phyloP scores from a whole-genome alignment of 75 land plant genomes.

The Picea glauca region DNA sequence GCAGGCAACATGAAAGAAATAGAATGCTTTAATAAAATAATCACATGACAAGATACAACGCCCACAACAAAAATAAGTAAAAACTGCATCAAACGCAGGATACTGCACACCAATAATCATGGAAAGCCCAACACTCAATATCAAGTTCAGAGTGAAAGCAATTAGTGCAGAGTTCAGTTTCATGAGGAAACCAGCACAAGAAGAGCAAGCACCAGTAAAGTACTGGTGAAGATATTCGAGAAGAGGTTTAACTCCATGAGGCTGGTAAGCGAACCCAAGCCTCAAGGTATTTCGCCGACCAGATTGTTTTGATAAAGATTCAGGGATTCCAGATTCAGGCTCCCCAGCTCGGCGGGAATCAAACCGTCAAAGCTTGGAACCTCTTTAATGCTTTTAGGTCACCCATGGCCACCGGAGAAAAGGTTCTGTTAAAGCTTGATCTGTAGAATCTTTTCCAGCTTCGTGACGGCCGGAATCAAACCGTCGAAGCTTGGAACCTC shows the following conservation, averaged over 20 bases:
- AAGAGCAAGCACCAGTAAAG: slow-evolving; percentile 20
- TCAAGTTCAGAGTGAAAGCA: neutral
- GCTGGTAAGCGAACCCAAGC: slow-evolving; percentile 29
- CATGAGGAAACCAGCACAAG: neutral
- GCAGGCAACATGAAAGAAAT: neutral
- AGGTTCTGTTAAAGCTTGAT: slow-evolving; percentile 78
- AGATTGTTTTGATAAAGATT: slow-evolving; percentile 60
- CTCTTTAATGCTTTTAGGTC: no score
- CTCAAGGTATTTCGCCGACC: slow-evolving; percentile 42
- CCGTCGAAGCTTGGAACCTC: slow-evolving; percentile 61
- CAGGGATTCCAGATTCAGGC: slow-evolving; percentile 51
- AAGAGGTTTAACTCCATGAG: slow-evolving; percentile 50
- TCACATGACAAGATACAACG: neutral
- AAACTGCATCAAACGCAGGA: neutral
- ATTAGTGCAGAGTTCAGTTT: neutral
- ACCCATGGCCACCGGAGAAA: slow-evolving; percentile 36
- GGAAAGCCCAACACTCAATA: neutral
- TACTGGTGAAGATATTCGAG: slow-evolving; percentile 36
- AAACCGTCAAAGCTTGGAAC: no score
- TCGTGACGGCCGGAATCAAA: slow-evolving; percentile 37
- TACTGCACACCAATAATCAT: neutral
- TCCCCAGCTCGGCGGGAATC: slow-evolving; percentile 33
- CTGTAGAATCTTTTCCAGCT: slow-evolving; percentile 44
- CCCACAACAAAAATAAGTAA: neutral
- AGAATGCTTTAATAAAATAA: neutral